These are phyloP conservation scores for Pseudogymnoascus sp. DNA, from an alignment of 2,329 filamentous ascomycete genomes.

Conservation along the genomic window DNA sequence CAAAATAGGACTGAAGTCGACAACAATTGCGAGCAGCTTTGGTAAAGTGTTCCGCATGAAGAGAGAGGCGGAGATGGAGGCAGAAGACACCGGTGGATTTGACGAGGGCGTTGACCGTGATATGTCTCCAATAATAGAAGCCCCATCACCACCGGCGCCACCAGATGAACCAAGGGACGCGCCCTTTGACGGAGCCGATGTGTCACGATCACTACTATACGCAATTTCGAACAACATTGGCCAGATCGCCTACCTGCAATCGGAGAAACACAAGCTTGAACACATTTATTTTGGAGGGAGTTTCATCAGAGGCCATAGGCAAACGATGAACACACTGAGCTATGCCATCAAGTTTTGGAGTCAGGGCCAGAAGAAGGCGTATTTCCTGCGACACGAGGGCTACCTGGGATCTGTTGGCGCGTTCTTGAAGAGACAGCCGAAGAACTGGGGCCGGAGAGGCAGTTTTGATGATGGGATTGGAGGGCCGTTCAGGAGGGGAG, in stretches of 20 bases:
- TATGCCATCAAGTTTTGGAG: conserved; percentile 99
- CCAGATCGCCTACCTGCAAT: conserved; percentile 95
- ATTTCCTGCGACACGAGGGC: conserved; percentile 91
- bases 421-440: conserved; percentile 83
- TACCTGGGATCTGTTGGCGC: conserved; percentile 92
- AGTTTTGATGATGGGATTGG: conserved; percentile 39
- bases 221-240: conserved; percentile 97
- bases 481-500: background rate
- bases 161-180: conserved; percentile 23
- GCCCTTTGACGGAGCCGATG: conserved; percentile 71
- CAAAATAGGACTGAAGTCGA: conserved; percentile 94
- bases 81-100: conserved; percentile 58
- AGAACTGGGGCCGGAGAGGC: conserved; percentile 80
- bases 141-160: background rate
- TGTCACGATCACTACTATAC: conserved; percentile 85
- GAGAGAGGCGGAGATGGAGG: conserved; percentile 68
- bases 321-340: conserved; percentile 95
- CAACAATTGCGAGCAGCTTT: conserved; percentile 91
- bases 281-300: conserved; percentile 97
- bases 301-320: conserved; percentile 90
- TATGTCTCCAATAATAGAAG: background rate
- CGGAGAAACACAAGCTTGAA: conserved; percentile 82
- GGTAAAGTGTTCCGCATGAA: conserved; percentile 96
- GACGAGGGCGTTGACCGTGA: conserved; percentile 12
- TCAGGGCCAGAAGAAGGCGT: conserved; percentile 87